Conservation (phyloP, 2,329 filamentous ascomycete genomes). For the Curvularia spicifera region DNA sequence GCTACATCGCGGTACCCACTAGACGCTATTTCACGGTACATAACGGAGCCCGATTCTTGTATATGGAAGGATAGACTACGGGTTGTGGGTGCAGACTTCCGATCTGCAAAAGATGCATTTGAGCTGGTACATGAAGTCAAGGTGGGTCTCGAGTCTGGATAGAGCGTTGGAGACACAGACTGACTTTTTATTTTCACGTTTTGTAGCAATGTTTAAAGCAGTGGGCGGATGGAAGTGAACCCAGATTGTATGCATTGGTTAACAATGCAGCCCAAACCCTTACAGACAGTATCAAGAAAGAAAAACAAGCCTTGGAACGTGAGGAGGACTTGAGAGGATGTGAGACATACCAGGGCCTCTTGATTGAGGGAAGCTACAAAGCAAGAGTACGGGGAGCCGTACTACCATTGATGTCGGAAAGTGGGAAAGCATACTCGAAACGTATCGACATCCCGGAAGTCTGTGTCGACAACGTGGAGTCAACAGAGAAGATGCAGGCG, state of each 20-base stretch:
- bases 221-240: conserved; percentile 8
- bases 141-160: not conserved
- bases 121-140: conserved; percentile 16
- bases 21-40: conserved; percentile 18
- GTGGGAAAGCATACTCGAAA: not conserved
- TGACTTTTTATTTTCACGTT: not conserved
- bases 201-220: conserved; percentile 11
- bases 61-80: conserved; percentile 11
- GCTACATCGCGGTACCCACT: conserved; percentile 17
- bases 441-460: not conserved
- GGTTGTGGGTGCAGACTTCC: conserved; percentile 17
- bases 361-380: conserved; percentile 13
- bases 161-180: not conserved
- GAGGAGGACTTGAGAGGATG: conserved; percentile 4
- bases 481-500: not conserved
- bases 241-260: conserved; percentile 8
- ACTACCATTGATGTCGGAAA: conserved; percentile 4
- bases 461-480: not conserved
- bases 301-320: conserved; percentile 6
- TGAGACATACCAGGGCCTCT: not conserved
- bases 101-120: conserved; percentile 14
- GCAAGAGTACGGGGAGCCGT: conserved; percentile 14
- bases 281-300: conserved; percentile 20
- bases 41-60: conserved; percentile 9
- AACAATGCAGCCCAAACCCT: conserved; percentile 26